Evolutionary conservation across 352 stramenopile genomes (phyloP).

Genomic region (Aphanomyces euteiches): DNA sequence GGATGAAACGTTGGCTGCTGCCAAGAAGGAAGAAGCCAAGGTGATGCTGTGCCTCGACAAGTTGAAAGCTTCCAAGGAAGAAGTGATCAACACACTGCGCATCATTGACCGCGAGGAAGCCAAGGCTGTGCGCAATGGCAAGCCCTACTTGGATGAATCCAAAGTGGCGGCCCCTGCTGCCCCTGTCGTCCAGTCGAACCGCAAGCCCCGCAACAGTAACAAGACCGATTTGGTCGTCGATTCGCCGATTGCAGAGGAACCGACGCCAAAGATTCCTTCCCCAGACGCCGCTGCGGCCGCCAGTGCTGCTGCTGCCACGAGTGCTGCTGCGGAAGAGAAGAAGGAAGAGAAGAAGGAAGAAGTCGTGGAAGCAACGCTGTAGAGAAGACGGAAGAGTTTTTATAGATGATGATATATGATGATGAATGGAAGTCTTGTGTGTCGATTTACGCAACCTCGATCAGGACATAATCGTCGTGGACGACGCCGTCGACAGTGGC

Average conservation of each 20-base stretch:
- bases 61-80: constrained; percentile 86
- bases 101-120: constrained; percentile 88
- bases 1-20: constrained; percentile 45
- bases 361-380: constrained; percentile 22
- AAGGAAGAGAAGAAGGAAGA: background rate
- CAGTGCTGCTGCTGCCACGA: background rate
- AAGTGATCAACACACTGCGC: constrained; percentile 84
- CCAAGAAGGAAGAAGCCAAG: constrained; percentile 59
- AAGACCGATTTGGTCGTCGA: constrained; percentile 15
- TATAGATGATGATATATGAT: constrained; percentile 25
- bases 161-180: constrained; percentile 38
- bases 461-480: constrained; percentile 27
- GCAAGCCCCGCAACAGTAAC: constrained; percentile 22
- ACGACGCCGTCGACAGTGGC: background rate
- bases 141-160: constrained; percentile 61
- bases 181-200: constrained; percentile 29
- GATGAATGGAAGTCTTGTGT: constrained; percentile 19
- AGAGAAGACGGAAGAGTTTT: background rate
- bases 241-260: constrained; percentile 14
- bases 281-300: background rate
- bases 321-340: background rate
- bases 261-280: background rate
- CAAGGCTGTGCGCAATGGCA: constrained; percentile 78
- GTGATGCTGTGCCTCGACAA: constrained; percentile 69
- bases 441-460: constrained; percentile 23